A percentile compares a stretch with the other conserved stretches of the same genome.
These are phyloP conservation scores for Magnusiomyces suaveolens DNA, from an alignment of 1,139 yeast species.

Conservation along the genomic window DNA sequence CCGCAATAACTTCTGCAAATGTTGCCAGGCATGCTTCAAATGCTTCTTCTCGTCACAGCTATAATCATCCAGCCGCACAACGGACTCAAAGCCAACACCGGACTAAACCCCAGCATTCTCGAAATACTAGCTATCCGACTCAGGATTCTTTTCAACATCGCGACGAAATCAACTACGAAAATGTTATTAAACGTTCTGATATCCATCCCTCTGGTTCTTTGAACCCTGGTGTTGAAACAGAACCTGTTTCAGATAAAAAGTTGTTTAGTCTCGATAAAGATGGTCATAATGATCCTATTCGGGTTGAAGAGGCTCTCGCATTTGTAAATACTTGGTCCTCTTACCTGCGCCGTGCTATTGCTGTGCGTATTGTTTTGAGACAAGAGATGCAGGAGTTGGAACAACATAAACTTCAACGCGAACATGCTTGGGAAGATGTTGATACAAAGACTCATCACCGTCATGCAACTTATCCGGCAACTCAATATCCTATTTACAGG, in stretches of 20 bases:
- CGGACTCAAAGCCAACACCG: neutral
- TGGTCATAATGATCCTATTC: neutral
- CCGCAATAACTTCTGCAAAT: neutral
- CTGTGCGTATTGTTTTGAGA: constrained; percentile 27
- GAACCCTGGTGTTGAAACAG: neutral
- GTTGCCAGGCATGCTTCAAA: neutral
- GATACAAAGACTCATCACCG: neutral
- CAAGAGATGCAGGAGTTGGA: constrained; percentile 25
- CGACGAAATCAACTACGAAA: constrained; percentile 2
- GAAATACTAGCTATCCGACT: constrained; percentile 1
- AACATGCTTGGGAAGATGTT: constrained; percentile 9
- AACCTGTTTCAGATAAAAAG: neutral
- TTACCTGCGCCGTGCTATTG: constrained; percentile 30
- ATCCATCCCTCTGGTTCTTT: constrained; percentile 1
- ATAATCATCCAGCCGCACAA: neutral
- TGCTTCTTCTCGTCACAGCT: neutral
- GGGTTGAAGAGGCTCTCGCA: constrained; percentile 26
- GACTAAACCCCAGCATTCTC: neutral
- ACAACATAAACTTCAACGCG: constrained; percentile 16
- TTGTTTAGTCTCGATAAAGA: constrained; percentile 9
- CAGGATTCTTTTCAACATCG: neutral
- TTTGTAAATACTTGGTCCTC: constrained; percentile 32
- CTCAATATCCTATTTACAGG: neutral
- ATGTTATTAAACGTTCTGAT: constrained; percentile 10
- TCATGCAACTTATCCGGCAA: neutral